A percentile compares a stretch with the other conserved stretches of the same genome.
phyloP scores from a whole-genome alignment of 805 yeast genomes.

The Wickerhamiella azymoides region DNA sequence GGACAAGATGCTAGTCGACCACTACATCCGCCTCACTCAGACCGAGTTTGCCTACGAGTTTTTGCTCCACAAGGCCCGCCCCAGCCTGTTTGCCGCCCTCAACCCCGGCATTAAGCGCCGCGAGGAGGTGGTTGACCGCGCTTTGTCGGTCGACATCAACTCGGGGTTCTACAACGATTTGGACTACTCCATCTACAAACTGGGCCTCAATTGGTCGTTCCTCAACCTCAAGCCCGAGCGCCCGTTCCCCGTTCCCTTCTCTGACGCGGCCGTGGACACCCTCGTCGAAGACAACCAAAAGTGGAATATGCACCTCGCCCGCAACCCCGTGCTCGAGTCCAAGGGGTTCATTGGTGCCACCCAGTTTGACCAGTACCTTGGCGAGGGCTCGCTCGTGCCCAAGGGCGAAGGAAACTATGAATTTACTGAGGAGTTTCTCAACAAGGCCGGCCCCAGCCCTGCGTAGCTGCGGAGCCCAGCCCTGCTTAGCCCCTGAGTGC shows the following conservation, averaged over 20 bases:
- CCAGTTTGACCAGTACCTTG: slow-evolving; percentile 58
- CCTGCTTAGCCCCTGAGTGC: too few species aligned
- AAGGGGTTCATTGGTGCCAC: slow-evolving; percentile 96
- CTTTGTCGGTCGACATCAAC: slow-evolving; percentile 18
- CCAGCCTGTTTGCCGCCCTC: slow-evolving; percentile 62
- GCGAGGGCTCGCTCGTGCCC: slow-evolving; percentile 54
- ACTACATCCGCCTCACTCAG: slow-evolving; percentile 80
- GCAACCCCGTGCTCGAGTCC: slow-evolving; percentile 76
- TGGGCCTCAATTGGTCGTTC: slow-evolving; percentile 15
- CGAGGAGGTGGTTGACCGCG: slow-evolving; percentile 24
- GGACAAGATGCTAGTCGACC: slow-evolving; percentile 69
- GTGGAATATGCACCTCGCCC: slow-evolving; percentile 53
- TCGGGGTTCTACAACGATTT: slow-evolving; percentile 18
- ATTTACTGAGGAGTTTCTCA: slow-evolving; percentile 17
- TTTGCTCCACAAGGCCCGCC: slow-evolving; percentile 48
- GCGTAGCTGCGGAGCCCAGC: too few species aligned
- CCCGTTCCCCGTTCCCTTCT: slow-evolving; percentile 45
- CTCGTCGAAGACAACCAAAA: slow-evolving; percentile 46
- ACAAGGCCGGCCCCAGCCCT: slow-evolving; percentile 14
- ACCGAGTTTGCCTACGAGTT: slow-evolving; percentile 83
- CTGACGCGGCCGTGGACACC: slow-evolving; percentile 43
- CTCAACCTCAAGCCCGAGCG: slow-evolving; percentile 14
- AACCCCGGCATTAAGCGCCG: slow-evolving; percentile 58
- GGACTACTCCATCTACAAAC: slow-evolving; percentile 15
- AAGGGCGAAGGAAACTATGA: slow-evolving; percentile 44